phyloP scores from a whole-genome alignment of 495 filamentous ascomycete genomes.

The Penicillium macrosclerotiorum region DNA sequence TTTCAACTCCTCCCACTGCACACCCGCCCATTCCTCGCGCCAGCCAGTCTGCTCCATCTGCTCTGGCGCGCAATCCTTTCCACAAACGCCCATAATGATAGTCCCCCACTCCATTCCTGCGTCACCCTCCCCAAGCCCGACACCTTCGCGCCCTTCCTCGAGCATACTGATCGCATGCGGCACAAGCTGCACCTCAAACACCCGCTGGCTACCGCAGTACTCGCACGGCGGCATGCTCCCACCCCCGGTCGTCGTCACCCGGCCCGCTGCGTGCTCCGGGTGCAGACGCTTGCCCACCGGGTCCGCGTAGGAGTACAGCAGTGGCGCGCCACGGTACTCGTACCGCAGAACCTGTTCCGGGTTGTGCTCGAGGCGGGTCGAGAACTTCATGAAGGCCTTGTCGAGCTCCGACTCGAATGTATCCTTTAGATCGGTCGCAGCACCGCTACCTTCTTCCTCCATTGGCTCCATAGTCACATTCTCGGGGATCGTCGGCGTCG shows the following conservation, averaged over 20 bases:
- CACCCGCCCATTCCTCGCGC: slow-evolving; percentile 92
- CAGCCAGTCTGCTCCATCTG: slow-evolving; percentile 59
- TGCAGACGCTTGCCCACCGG: slow-evolving; percentile 65
- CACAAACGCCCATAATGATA: slow-evolving; percentile 85
- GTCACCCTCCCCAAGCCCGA: slow-evolving; percentile 50
- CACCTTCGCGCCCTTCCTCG: slow-evolving; percentile 70
- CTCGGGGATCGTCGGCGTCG: slow-evolving; percentile 40
- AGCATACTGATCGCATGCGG: slow-evolving; percentile 87
- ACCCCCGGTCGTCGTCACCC: slow-evolving; percentile 30
- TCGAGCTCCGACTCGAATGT: slow-evolving; percentile 82
- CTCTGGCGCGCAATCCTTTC: slow-evolving; percentile 60
- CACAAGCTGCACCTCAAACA: slow-evolving; percentile 91
- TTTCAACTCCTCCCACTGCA: slow-evolving; percentile 89
- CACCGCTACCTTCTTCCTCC: slow-evolving; percentile 46
- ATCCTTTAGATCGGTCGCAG: slow-evolving; percentile 70
- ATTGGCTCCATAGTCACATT: slow-evolving; percentile 58
- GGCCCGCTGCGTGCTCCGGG: slow-evolving; percentile 22
- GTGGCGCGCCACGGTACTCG: slow-evolving; percentile 75
- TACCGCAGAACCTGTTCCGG: slow-evolving; percentile 93
- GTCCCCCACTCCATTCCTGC: slow-evolving; percentile 99
- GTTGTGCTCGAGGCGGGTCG: slow-evolving; percentile 83
- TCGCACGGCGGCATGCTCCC: slow-evolving; percentile 66
- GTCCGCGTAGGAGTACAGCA: slow-evolving; percentile 79
- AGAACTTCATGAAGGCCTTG: slow-evolving; percentile 85
- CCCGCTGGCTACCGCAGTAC: slow-evolving; percentile 69